A percentile compares a stretch with the other conserved stretches of the same genome.
phyloP scores from a whole-genome alignment of 768 basidiomycete species.

The Tephrocybe sp. region DNA sequence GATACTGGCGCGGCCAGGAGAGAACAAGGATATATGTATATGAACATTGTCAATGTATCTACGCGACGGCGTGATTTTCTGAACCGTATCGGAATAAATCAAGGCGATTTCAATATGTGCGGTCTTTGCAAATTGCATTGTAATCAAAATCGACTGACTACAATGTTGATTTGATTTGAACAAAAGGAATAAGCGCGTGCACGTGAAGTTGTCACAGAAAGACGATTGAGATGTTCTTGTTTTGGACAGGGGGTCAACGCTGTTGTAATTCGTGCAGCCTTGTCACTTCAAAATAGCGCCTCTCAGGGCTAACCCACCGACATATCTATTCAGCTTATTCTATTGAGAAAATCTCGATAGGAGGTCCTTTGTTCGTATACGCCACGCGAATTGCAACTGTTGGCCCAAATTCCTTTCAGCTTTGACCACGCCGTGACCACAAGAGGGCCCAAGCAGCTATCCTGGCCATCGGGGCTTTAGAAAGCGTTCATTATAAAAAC shows the following conservation, averaged over 20 bases:
- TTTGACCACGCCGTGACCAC: conserved; percentile 11
- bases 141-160: neutral
- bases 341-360: conserved; percentile 1
- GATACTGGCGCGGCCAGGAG: no score
- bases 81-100: no score
- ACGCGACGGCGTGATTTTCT: neutral
- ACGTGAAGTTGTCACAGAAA: conserved; percentile 5
- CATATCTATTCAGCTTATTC: neutral
- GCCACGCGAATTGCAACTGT: conserved; percentile 3
- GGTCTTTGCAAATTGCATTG: neutral
- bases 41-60: no score
- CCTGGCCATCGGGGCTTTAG: conserved; percentile 27
- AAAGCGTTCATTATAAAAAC: conserved; percentile 31
- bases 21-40: no score
- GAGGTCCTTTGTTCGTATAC: conserved; percentile 2
- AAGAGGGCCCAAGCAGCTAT: conserved; percentile 15
- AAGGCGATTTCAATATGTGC: neutral
- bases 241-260: conserved; percentile 5
- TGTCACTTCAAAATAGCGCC: neutral
- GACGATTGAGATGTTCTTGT: neutral
- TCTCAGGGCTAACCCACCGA: conserved; percentile 1
- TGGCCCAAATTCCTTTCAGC: conserved; percentile 12
- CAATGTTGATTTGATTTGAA: neutral
- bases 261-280: neutral
- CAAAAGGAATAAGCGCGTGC: conserved; percentile 8